These are phyloP conservation scores for Fragilariopsis cylindrus DNA, from an alignment of 108 stramenopile genomes.

Conservation along the genomic window DNA sequence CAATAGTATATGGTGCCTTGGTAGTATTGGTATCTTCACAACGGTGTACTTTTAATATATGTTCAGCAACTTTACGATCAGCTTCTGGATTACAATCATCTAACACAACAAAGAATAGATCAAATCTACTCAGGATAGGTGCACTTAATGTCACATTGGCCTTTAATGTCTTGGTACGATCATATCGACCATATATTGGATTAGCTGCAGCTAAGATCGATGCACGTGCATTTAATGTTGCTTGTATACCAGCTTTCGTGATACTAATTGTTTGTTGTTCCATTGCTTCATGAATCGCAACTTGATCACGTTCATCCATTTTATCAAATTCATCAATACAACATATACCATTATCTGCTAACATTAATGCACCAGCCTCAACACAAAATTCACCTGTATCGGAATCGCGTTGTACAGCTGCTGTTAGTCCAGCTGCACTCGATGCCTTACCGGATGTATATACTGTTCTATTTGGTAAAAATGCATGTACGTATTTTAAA, in stretches of 20 bases:
- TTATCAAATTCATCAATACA: slow-evolving; percentile 94
- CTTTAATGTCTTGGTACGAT: slow-evolving; percentile 94
- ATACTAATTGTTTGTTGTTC: slow-evolving; percentile 99
- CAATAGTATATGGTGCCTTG: slow-evolving; percentile 78
- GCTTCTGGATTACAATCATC: slow-evolving; percentile 96
- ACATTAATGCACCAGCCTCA: slow-evolving; percentile 99
- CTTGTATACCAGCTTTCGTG: slow-evolving; percentile 99
- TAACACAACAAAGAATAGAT: slow-evolving; percentile 98
- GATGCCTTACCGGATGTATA: slow-evolving; percentile 98
- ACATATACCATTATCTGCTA: slow-evolving; percentile 99
- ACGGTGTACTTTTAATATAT: slow-evolving; percentile 94
- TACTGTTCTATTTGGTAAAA: slow-evolving; percentile 90
- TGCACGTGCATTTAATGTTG: slow-evolving; percentile 97
- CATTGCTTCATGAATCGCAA: slow-evolving; percentile 98
- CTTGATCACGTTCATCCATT: slow-evolving; percentile 97
- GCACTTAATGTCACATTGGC: slow-evolving; percentile 95
- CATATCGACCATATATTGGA: slow-evolving; percentile 98
- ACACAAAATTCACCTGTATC: slow-evolving; percentile 99
- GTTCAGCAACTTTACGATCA: slow-evolving; percentile 91
- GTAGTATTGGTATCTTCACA: slow-evolving; percentile 33
- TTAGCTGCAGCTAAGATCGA: slow-evolving; percentile 99
- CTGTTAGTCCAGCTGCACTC: slow-evolving; percentile 98
- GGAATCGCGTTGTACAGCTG: slow-evolving; percentile 92
- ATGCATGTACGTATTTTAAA: slow-evolving; percentile 94
- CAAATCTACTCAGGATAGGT: slow-evolving; percentile 98